Evolutionary conservation across 257 asterid species (phyloP).

Genomic region (Prunella vulgaris): DNA sequence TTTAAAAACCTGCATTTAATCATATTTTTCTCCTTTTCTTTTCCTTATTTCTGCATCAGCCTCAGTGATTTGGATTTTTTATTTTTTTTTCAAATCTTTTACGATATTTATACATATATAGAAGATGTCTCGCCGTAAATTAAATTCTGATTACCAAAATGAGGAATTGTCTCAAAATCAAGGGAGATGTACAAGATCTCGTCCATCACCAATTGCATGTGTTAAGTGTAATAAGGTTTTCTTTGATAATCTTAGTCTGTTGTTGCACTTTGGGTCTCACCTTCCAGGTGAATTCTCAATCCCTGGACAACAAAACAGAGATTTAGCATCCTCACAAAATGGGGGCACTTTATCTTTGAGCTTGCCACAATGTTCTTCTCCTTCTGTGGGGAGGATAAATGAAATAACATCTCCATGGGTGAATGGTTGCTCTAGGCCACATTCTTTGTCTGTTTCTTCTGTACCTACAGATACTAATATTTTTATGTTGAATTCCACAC

Average conservation of each 20-base stretch:
- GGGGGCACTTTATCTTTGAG: constrained; percentile 4
- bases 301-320: neutral
- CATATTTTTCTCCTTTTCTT: neutral
- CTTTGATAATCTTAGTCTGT: constrained; percentile 29
- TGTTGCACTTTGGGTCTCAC: constrained; percentile 37
- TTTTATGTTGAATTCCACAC: constrained; percentile 11
- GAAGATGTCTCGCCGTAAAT: constrained; percentile 18
- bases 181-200: constrained; percentile 2
- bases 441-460: constrained; percentile 15
- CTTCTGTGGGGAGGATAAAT: constrained; percentile 8
- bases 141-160: constrained; percentile 15
- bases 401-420: constrained; percentile 7
- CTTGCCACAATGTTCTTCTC: constrained; percentile 10
- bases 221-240: constrained; percentile 35
- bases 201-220: constrained; percentile 23
- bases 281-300: neutral
- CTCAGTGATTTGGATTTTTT: neutral
- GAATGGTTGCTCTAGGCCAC: constrained; percentile 13
- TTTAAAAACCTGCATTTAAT: neutral
- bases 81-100: neutral
- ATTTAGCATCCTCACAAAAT: constrained; percentile 13
- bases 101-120: no score
- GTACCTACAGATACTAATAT: neutral
- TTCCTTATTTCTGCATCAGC: neutral
- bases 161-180: constrained; percentile 16